Evolutionary conservation across 2,329 filamentous ascomycete species (phyloP).

Genomic region (Macrophomina phaseolina): DNA sequence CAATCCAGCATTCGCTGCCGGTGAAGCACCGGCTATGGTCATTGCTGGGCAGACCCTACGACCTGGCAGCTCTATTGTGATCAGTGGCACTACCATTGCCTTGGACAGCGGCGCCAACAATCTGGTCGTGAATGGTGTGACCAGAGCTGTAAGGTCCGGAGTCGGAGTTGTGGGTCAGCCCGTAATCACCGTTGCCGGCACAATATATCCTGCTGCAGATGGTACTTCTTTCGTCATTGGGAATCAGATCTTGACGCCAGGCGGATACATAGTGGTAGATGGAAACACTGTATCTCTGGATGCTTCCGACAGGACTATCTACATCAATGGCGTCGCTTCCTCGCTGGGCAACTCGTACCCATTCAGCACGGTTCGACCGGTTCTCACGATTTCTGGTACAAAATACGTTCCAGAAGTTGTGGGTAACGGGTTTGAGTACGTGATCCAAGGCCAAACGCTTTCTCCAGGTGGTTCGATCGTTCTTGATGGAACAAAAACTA

Average conservation of each 20-base stretch:
- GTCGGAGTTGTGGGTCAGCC: constrained; percentile 5
- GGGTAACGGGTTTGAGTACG: not conserved
- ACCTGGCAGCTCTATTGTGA: constrained; percentile 34
- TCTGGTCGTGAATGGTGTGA: constrained; percentile 37
- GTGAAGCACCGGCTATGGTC: constrained; percentile 31
- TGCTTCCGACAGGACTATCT: constrained; percentile 26
- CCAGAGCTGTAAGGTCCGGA: constrained; percentile 27
- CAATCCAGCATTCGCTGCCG: constrained; percentile 34
- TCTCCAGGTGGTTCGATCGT: constrained; percentile 35
- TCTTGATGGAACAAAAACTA: constrained; percentile 30
- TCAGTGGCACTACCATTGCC: constrained; percentile 34
- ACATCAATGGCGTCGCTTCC: constrained; percentile 30
- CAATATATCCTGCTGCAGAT: constrained; percentile 18
- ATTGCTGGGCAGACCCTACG: constrained; percentile 32
- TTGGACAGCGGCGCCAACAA: constrained; percentile 31
- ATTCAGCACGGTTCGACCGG: constrained; percentile 30
- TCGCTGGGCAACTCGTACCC: constrained; percentile 4
- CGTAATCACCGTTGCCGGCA: constrained; percentile 31
- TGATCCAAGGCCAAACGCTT: constrained; percentile 31
- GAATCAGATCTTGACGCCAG: constrained; percentile 39
- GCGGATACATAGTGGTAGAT: constrained; percentile 31
- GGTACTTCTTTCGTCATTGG: constrained; percentile 25
- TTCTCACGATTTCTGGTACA: constrained; percentile 32
- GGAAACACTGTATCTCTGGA: constrained; percentile 30
- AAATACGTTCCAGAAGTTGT: constrained; percentile 4